Conservation (phyloP, 2,329 filamentous ascomycete species). For the Nannizzia gypsea region DNA sequence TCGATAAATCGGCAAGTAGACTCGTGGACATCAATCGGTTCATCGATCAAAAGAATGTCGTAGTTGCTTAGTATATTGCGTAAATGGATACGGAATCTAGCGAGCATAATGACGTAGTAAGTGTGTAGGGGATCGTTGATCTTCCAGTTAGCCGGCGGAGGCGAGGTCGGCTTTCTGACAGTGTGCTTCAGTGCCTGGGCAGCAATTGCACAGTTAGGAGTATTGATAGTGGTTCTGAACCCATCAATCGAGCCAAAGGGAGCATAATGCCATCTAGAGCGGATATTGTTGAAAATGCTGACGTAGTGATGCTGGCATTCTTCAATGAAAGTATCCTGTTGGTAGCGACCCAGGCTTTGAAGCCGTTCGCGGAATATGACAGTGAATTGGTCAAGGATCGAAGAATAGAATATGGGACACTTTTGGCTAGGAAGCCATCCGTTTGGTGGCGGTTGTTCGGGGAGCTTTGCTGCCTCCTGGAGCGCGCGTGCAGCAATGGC, state of each 20-base stretch:
- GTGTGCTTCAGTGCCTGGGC: slow-evolving; percentile 9
- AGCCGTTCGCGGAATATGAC: slow-evolving; percentile 9
- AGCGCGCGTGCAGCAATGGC: slow-evolving; percentile 14
- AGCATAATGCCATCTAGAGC: slow-evolving; percentile 12
- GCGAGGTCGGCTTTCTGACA: slow-evolving; percentile 7
- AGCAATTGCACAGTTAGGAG: slow-evolving; percentile 8
- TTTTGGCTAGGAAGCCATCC: slow-evolving; percentile 13
- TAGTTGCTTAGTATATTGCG: slow-evolving; percentile 4
- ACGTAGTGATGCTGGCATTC: slow-evolving; percentile 14
- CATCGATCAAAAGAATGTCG: not conserved
- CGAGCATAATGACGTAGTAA: slow-evolving; percentile 14
- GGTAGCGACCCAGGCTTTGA: slow-evolving; percentile 1
- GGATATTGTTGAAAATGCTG: slow-evolving; percentile 15
- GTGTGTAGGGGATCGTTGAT: slow-evolving; percentile 11
- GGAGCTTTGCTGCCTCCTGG: slow-evolving; percentile 14
- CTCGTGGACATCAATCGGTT: slow-evolving; percentile 2
- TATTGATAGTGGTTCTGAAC: slow-evolving; percentile 12
- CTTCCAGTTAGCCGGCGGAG: slow-evolving; percentile 13
- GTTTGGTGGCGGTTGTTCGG: slow-evolving; percentile 12
- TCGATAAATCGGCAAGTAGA: slow-evolving; percentile 8
- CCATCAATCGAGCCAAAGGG: slow-evolving; percentile 10
- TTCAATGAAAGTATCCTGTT: slow-evolving; percentile 5
- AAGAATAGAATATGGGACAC: slow-evolving; percentile 12
- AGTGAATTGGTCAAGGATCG: slow-evolving; percentile 12
- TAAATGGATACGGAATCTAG: slow-evolving; percentile 12